A percentile compares a stretch with the other conserved stretches of the same genome.
Evolutionary conservation across 139 green algal genomes (phyloP).

Genomic region (Chlamydomonas eustigma): DNA sequence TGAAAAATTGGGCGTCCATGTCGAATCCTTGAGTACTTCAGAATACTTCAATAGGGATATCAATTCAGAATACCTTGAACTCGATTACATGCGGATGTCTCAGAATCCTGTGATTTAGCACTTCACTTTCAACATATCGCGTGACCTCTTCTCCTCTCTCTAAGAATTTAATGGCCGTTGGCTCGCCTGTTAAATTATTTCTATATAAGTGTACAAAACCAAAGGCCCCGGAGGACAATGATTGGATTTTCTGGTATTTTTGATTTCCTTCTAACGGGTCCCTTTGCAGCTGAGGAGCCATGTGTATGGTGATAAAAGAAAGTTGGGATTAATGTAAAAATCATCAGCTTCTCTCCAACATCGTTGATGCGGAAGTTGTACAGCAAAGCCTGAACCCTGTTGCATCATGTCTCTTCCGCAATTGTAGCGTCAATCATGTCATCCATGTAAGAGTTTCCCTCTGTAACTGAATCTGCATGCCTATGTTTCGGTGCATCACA

Average conservation of each 20-base stretch:
- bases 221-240: slow-evolving; percentile 6
- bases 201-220: slow-evolving; percentile 7
- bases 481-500: too few species aligned
- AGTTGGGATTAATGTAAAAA: background rate
- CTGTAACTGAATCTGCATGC: background rate
- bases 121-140: slow-evolving; percentile 94
- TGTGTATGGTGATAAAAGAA: background rate
- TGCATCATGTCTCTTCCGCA: background rate
- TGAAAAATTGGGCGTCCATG: too few species aligned
- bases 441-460: background rate
- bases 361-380: too few species aligned
- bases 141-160: slow-evolving; percentile 61
- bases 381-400: background rate
- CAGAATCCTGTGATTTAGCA: slow-evolving; percentile 90
- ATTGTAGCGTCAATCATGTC: background rate
- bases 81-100: slow-evolving; percentile 93
- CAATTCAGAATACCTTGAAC: slow-evolving; percentile 88
- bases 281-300: background rate
- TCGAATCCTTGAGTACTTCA: too few species aligned
- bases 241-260: background rate
- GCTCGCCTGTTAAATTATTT: slow-evolving; percentile 55
- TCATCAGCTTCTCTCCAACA: background rate
- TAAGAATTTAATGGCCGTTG: slow-evolving; percentile 66
- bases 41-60: too few species aligned
- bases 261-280: slow-evolving; percentile 2